Evolutionary conservation across 2,329 filamentous ascomycete genomes (phyloP).

Genomic region (Septoria petroselini): DNA sequence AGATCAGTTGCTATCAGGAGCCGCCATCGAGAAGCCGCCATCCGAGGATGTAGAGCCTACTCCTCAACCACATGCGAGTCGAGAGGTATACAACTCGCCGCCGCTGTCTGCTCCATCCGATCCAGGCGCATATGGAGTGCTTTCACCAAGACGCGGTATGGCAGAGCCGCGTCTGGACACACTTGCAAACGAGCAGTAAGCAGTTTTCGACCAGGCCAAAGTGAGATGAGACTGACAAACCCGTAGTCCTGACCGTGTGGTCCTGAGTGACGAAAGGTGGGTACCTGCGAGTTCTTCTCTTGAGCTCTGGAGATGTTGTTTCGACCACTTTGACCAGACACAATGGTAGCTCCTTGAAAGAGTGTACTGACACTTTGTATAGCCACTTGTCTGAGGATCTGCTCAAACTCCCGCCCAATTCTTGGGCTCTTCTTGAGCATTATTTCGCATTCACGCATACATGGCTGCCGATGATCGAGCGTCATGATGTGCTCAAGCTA

Average conservation of each 20-base stretch:
- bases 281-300: no score
- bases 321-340: no score
- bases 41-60: not conserved
- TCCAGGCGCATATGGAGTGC: not conserved
- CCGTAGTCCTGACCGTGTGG: not conserved
- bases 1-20: conserved; percentile 57
- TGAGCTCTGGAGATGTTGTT: no score
- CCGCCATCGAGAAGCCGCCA: conserved; percentile 26
- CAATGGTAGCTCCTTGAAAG: no score
- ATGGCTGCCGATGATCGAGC: conserved; percentile 73
- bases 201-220: no score
- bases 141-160: conserved; percentile 1
- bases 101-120: conserved; percentile 25
- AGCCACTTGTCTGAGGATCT: not conserved
- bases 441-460: conserved; percentile 74
- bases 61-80: not conserved
- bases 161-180: no score
- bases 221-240: conserved; percentile 4
- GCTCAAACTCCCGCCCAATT: conserved; percentile 50
- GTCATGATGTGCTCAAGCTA: conserved; percentile 58
- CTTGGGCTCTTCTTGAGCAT: conserved; percentile 63
- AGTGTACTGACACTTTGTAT: not conserved
- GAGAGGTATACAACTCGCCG: conserved; percentile 22
- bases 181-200: no score
- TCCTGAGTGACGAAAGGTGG: no score